Base-by-base conservation (phyloP, 2,329 filamentous ascomycete genomes). In the Chaetomium sp. region DNA sequence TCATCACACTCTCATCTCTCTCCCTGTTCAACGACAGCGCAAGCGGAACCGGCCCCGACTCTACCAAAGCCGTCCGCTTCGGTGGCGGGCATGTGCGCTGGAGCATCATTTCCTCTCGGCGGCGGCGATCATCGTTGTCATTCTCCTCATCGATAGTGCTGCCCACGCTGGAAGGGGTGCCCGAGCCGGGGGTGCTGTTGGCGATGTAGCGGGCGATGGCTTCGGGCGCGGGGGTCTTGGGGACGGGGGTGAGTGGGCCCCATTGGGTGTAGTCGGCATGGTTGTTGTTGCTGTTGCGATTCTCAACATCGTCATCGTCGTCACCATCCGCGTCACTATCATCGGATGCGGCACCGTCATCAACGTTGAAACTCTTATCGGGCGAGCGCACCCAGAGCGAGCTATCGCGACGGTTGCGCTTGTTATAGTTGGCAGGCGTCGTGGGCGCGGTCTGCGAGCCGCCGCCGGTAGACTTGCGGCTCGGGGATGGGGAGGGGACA, bases 161-260 rank as follows among this genome's bases (percentile, higher is more conserved):
- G 42, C 34, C 42, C 14, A 52, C 32, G 54, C 45, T 54, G 6
- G 53, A 59, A 7, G 53, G 51, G 0, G 53, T 43, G 33, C 45
- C 43, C 11, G 52, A 50, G 11, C 53, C 75, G 1, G 76, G 76
- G 11, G 67, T 69, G n/a, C 76, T 62, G 54, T 77, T 74, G 55
- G 77, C 74, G 0, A 77, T 80, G 62, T 77, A 82, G 42, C 73
- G 72, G 27, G 76, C 76, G 53, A 84, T 71, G 6, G 74, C 70
- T 60, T 83, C 80, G 0, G 80, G 79, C 0, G 79, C 69, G 1
- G 81, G 81, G 1, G 81, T 84, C 68, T 80, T 79, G 35, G 80
- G 81, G 0, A 82, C 76, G 0, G 81, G 80, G 0, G 78, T 81
- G 43, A 84, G 69, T 57, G 79, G 70, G 38, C 70, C 52, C 33